These are phyloP conservation scores for Comarum palustre DNA, from an alignment of 306 rosid genomes.

Conservation along the genomic window DNA sequence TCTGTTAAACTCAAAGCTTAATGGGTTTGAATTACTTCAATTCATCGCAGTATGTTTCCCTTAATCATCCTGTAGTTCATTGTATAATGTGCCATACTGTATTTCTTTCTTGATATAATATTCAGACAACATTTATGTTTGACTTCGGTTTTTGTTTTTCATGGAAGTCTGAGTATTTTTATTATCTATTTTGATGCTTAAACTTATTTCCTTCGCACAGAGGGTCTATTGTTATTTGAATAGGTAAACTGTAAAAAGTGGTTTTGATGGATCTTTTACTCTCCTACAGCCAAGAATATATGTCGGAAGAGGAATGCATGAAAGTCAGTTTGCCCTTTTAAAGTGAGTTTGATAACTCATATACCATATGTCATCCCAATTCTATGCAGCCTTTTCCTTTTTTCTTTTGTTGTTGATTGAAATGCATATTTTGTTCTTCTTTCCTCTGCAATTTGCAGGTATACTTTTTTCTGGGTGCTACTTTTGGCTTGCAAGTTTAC, in stretches of 20 bases:
- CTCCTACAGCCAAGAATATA: conserved; percentile 83
- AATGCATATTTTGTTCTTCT: conserved; percentile 19
- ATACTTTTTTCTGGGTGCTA: conserved; percentile 89
- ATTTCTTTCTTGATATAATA: neutral
- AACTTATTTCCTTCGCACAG: neutral
- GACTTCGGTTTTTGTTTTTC: neutral
- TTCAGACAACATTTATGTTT: neutral
- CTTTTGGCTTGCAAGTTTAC: conserved; percentile 72
- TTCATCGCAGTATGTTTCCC: neutral
- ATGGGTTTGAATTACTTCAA: neutral
- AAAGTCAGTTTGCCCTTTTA: conserved; percentile 80
- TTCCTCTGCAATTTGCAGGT: conserved; percentile 51
- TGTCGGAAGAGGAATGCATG: conserved; percentile 97
- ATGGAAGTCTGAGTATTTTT: neutral
- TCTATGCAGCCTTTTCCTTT: conserved; percentile 3
- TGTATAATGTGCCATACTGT: neutral
- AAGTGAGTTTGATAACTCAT: conserved; percentile 59
- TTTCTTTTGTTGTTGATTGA: conserved; percentile 24
- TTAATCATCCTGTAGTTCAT: neutral
- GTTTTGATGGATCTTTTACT: conserved; percentile 24
- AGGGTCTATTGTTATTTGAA: neutral
- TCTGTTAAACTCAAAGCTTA: neutral
- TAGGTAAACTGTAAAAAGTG: conserved; percentile 1
- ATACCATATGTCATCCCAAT: conserved; percentile 13
- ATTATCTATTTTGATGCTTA: neutral